Evolutionary conservation across 495 filamentous ascomycete species (phyloP), one percentile per base, ranked within the genome.

Genomic region (Hyaloscypha bicolor): DNA sequence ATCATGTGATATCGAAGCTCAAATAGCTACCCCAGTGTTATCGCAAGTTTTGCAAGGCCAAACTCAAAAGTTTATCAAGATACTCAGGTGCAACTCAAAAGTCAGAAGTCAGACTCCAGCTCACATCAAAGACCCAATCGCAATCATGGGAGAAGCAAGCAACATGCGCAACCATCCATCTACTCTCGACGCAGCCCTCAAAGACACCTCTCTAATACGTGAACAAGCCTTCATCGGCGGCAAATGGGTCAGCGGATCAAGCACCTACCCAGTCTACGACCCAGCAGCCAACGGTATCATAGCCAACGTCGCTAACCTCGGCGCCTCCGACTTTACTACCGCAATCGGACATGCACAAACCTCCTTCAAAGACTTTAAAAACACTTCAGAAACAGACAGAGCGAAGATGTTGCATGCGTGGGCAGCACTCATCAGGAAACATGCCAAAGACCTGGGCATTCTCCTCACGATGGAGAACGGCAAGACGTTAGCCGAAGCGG

Each of bases 371-470:
- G 3, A 65, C 60, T 12, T 68, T 67, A 31, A 32, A 25, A 12
- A 56, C 8, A 77, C 84, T 39, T 89, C 93, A 1, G 90, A 85
- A 63, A 90, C 92, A 55, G 87, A 95, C 78, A 87, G 92, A 64
- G 85, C 91, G 45, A 86, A 84, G 72, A 85, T 96, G 78, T 84
- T 97, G 56, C 86, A 91, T 57, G 90, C 87, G 72, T 97, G 93
- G 94, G 93, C 93, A 77, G 86, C 95, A 57, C 79, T 96, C 59
- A 87, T 97, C 12, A 16, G 33, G 21, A 42, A 60, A 48, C 53
- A 62, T n/a, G 9, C 30, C 1, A 32, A 63, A 32, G 65, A 62
- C 33, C 21, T 66, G 14, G 64, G 37, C 31, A 70, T 65, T 3
- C 69, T 86, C 33, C 84, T 87, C 68, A 84, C 80, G 9, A 80